These are phyloP conservation scores for Starmerella vitae DNA, from an alignment of 805 yeast species.

Conservation along the genomic window DNA sequence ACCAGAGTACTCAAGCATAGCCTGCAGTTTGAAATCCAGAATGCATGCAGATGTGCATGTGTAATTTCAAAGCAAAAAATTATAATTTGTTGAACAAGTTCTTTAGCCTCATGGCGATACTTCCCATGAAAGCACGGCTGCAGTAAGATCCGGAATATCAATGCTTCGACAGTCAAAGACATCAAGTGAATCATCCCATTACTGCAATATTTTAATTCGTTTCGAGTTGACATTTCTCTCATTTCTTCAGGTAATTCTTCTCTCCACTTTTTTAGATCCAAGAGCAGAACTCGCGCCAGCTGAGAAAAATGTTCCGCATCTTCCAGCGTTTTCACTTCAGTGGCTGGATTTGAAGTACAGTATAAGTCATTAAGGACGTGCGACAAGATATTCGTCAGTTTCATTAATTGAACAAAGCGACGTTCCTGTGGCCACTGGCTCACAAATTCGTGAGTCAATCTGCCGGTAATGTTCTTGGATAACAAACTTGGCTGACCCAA, in stretches of 20 bases:
- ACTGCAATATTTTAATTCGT: conserved; percentile 22
- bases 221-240: conserved; percentile 20
- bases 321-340: neutral
- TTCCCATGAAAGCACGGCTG: conserved; percentile 19
- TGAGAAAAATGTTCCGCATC: conserved; percentile 9
- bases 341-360: neutral
- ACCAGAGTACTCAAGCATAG: conserved; percentile 25
- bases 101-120: conserved; percentile 23
- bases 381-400: conserved; percentile 23
- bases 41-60: conserved; percentile 27
- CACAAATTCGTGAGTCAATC: conserved; percentile 1
- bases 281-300: conserved; percentile 18
- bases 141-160: conserved; percentile 23
- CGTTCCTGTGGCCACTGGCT: conserved; percentile 22
- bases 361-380: conserved; percentile 22
- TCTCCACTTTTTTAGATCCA: conserved; percentile 21
- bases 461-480: neutral
- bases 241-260: conserved; percentile 22
- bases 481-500: conserved; percentile 26
- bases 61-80: conserved; percentile 25
- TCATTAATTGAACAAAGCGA: conserved; percentile 22
- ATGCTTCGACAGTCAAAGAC: conserved; percentile 24
- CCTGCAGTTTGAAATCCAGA: conserved; percentile 26
- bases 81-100: conserved; percentile 23
- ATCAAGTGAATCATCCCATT: conserved; percentile 26